Conservation (phyloP, 192 early-diverging fungal genomes). For the Funneliformis mosseae region DNA sequence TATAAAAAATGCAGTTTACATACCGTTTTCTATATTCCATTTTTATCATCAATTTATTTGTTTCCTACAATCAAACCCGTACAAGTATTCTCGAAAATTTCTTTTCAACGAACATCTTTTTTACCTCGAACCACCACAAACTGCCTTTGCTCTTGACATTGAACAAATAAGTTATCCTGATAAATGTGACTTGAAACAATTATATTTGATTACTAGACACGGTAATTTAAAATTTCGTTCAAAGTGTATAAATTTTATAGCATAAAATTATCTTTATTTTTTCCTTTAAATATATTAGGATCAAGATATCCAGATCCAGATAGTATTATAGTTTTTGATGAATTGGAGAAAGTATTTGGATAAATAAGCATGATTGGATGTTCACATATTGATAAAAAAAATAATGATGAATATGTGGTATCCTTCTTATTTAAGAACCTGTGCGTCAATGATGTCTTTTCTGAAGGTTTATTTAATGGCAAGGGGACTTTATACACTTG, state of each 20-base stretch:
- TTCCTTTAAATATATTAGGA: background rate
- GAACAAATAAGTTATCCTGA: too few species aligned
- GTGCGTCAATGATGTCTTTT: background rate
- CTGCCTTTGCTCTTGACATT: constrained; percentile 1
- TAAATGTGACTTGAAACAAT: too few species aligned
- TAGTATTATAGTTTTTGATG: background rate
- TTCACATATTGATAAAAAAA: background rate
- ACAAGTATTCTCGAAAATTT: background rate
- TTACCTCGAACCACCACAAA: background rate
- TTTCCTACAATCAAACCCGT: too few species aligned
- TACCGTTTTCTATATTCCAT: too few species aligned
- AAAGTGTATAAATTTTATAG: background rate
- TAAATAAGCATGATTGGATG: background rate
- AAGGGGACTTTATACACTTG: background rate
- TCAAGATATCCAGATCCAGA: background rate
- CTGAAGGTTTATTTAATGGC: background rate
- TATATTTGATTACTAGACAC: too few species aligned
- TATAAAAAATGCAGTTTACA: too few species aligned
- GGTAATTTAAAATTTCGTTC: background rate
- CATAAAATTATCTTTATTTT: background rate
- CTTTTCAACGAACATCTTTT: background rate
- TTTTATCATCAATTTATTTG: too few species aligned
- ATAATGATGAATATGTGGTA: too few species aligned
- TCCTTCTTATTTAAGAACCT: background rate
- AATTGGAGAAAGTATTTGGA: constrained; percentile 2